These are phyloP conservation scores for Abortiporus biennis DNA, from an alignment of 1,284 basidiomycete genomes.

Conservation along the genomic window DNA sequence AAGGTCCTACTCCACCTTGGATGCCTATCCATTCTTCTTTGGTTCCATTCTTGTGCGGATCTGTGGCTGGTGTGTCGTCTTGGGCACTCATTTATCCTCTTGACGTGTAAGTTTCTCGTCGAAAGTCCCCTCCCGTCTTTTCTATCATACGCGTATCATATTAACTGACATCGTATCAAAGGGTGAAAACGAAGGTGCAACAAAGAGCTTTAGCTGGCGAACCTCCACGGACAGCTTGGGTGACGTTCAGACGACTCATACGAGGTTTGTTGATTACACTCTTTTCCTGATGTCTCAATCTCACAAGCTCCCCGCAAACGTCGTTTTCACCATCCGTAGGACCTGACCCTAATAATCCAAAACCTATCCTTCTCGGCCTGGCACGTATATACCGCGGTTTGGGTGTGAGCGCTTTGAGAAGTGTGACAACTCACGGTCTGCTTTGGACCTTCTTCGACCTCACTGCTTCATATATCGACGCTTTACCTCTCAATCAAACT, in stretches of 20 bases:
- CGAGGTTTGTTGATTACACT: constrained; percentile 44
- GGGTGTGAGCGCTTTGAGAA: constrained; percentile 77
- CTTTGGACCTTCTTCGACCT: constrained; percentile 82
- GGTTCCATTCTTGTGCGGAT: constrained; percentile 83
- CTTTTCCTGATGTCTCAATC: neutral
- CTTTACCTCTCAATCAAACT: constrained; percentile 36
- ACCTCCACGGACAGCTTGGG: constrained; percentile 56
- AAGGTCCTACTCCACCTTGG: constrained; percentile 72
- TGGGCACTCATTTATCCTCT: constrained; percentile 83
- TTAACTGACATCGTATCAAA: too few relatives aligned
- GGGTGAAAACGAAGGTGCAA: constrained; percentile 92
- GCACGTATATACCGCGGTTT: constrained; percentile 79
- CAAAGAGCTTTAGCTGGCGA: constrained; percentile 81
- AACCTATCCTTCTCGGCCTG: constrained; percentile 64
- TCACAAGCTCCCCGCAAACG: neutral
- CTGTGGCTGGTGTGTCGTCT: constrained; percentile 76
- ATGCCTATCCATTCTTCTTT: constrained; percentile 70
- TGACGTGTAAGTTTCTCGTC: constrained; percentile 56
- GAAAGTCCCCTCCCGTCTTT: neutral
- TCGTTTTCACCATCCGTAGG: constrained; percentile 34
- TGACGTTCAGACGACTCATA: constrained; percentile 73
- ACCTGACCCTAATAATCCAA: constrained; percentile 66
- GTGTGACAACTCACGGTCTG: constrained; percentile 78
- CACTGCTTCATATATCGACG: constrained; percentile 69
- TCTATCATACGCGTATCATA: constrained; percentile 6